Percentiles rank a stretch among this genome's conserved stretches.
Evolutionary conservation across 768 basidiomycete genomes (phyloP).

Genomic region (Mycena indigotica): DNA sequence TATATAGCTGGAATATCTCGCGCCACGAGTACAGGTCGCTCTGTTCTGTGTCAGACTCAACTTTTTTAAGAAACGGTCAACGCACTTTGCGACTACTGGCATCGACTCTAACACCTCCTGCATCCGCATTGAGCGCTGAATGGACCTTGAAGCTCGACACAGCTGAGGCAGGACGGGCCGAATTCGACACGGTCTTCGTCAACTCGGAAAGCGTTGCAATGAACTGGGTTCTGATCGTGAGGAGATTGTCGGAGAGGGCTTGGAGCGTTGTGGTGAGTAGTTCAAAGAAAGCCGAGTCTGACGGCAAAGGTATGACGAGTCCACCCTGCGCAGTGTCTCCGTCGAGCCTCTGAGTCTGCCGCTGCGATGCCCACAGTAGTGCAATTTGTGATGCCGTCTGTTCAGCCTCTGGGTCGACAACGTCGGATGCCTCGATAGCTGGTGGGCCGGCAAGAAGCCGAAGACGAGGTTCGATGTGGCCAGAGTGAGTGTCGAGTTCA

Average conservation of each 20-base stretch:
- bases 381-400: conserved; percentile 10
- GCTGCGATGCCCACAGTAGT: conserved; percentile 30
- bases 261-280: conserved; percentile 65
- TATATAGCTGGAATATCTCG: conserved; percentile 85
- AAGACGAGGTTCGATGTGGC: conserved; percentile 58
- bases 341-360: conserved; percentile 2
- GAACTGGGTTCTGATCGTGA: conserved; percentile 54
- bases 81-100: conserved; percentile 21
- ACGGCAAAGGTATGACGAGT: conserved; percentile 75
- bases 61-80: neutral
- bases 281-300: conserved; percentile 80
- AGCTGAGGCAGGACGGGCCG: conserved; percentile 48
- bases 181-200: conserved; percentile 40
- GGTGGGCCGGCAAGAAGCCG: conserved; percentile 48
- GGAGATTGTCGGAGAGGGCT: conserved; percentile 52
- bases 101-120: conserved; percentile 37
- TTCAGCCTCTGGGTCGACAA: conserved; percentile 17
- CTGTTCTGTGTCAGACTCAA: conserved; percentile 26
- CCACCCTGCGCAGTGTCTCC: conserved; percentile 36
- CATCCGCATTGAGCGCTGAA: conserved; percentile 42
- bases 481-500: conserved; percentile 52
- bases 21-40: conserved; percentile 87
- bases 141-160: conserved; percentile 47
- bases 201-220: conserved; percentile 40
- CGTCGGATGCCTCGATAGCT: conserved; percentile 16